A percentile compares a stretch with the other conserved stretches of the same genome.
phyloP scores from a whole-genome alignment of 2,329 filamentous ascomycete genomes.

The Plenodomus biglobosus region DNA sequence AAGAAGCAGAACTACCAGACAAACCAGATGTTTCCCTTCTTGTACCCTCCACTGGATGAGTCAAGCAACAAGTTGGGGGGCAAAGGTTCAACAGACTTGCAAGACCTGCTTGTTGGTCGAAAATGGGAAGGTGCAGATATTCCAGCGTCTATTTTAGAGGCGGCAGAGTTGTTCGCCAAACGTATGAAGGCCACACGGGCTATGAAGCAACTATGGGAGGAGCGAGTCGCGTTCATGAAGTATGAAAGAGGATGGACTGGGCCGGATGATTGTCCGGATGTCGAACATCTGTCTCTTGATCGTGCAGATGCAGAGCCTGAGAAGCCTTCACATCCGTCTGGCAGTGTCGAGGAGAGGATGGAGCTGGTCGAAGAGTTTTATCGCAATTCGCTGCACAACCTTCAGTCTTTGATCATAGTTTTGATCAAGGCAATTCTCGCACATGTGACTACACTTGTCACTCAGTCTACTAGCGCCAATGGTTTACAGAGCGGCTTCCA shows the following conservation, averaged over 20 bases:
- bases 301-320: conserved; percentile 33
- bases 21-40: conserved; percentile 96
- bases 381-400: conserved; percentile 72
- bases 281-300: conserved; percentile 47
- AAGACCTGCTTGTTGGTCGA: conserved; percentile 76
- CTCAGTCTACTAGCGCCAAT: conserved; percentile 56
- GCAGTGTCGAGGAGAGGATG: conserved; percentile 65
- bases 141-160: conserved; percentile 91
- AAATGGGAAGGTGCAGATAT: conserved; percentile 94
- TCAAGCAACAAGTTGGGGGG: conserved; percentile 88
- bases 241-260: conserved; percentile 87
- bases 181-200: conserved; percentile 89
- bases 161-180: conserved; percentile 85
- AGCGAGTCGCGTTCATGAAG: conserved; percentile 86
- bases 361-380: conserved; percentile 81
- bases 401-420: conserved; percentile 92
- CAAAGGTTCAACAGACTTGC: conserved; percentile 78
- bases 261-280: conserved; percentile 47
- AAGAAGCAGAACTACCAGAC: conserved; percentile 99
- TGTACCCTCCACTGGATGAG: conserved; percentile 90
- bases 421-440: conserved; percentile 83
- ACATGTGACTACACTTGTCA: conserved; percentile 82
- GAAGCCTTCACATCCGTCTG: conserved; percentile 46
- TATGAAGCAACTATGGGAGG: conserved; percentile 92
- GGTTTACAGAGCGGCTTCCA: conserved; percentile 52